Evolutionary conservation across 2,329 filamentous ascomycete species (phyloP).

Genomic region (Ambrosiella beaveri): DNA sequence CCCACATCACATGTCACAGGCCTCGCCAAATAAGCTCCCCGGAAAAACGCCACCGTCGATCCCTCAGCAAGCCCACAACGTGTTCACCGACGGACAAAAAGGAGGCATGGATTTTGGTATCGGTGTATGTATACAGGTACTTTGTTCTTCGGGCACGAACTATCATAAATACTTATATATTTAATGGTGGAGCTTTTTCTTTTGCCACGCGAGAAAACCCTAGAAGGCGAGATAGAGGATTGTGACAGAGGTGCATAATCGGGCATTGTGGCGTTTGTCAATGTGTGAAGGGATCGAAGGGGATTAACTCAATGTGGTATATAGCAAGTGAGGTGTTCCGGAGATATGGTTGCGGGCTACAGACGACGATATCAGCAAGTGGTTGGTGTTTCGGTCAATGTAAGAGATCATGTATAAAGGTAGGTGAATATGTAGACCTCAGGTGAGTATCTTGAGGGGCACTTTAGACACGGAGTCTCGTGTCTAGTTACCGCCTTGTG

Average conservation of each 20-base stretch:
- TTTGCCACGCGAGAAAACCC: not conserved
- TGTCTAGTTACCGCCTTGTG: too few relatives aligned
- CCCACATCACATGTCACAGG: too few relatives aligned
- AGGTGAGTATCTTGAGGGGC: too few relatives aligned
- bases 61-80: not conserved
- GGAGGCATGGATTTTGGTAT: not conserved
- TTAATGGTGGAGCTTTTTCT: not conserved
- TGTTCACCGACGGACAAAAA: not conserved
- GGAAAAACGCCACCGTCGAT: not conserved
- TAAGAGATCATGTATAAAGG: too few relatives aligned
- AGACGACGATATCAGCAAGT: too few relatives aligned
- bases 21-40: not conserved
- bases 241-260: not conserved
- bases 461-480: too few relatives aligned
- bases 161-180: not conserved
- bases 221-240: not conserved
- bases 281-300: not conserved
- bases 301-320: not conserved
- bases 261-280: not conserved
- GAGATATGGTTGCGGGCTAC: not conserved
- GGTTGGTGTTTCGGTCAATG: too few relatives aligned
- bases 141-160: too few relatives aligned
- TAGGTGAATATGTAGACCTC: too few relatives aligned
- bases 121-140: not conserved
- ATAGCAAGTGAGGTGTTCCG: not conserved